Evolutionary conservation across 1,139 yeast genomes (phyloP).

Genomic region (Hansenula lynferdii): DNA sequence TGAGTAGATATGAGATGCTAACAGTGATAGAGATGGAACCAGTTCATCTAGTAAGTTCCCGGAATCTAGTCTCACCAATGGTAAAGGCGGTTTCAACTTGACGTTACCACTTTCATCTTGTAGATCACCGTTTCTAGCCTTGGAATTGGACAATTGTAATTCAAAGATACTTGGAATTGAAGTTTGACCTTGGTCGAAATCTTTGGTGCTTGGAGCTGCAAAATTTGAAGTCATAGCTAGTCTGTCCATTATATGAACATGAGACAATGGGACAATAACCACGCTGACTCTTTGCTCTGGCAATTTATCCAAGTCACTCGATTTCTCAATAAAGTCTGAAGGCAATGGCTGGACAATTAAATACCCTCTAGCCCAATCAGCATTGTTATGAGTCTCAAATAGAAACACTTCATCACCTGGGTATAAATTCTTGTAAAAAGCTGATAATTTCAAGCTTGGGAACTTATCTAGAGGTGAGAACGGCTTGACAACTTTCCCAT

Average conservation of each 20-base stretch:
- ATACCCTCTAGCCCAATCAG: constrained; percentile 81
- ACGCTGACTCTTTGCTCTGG: constrained; percentile 49
- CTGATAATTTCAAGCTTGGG: constrained; percentile 26
- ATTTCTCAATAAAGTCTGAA: constrained; percentile 57
- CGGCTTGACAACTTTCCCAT: constrained; percentile 52
- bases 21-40: constrained; percentile 48
- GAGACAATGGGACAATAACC: constrained; percentile 58
- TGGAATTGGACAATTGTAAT: constrained; percentile 32
- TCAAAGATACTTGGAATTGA: constrained; percentile 43
- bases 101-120: constrained; percentile 21
- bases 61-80: constrained; percentile 40
- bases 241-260: constrained; percentile 31
- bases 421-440: constrained; percentile 48
- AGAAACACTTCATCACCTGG: constrained; percentile 81
- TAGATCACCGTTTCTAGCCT: constrained; percentile 18
- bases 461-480: constrained; percentile 53
- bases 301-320: constrained; percentile 55
- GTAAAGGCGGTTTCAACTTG: constrained; percentile 46
- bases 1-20: constrained; percentile 62
- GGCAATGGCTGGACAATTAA: constrained; percentile 59
- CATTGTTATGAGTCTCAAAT: constrained; percentile 58
- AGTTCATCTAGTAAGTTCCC: constrained; percentile 51
- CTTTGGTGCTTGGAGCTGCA: constrained; percentile 24
- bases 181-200: constrained; percentile 19
- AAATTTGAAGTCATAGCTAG: constrained; percentile 24